Base-by-base conservation (phyloP, 2,329 filamentous ascomycete species). In the Colletotrichum sublineola region DNA sequence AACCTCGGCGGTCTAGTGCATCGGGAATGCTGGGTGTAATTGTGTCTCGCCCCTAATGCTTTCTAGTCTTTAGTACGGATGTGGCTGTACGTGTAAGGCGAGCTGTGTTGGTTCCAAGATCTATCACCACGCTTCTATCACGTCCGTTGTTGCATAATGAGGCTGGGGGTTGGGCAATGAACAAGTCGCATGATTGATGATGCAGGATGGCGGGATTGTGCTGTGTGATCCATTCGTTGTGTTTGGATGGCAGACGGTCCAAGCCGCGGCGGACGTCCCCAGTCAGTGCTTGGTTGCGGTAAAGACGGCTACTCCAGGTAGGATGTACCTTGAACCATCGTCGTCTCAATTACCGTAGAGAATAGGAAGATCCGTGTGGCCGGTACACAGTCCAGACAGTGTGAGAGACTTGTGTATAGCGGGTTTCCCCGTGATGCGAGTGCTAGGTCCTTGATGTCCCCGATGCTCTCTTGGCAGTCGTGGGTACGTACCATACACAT, bases 161-260 rank as follows among this genome's bases (percentile, higher is more conserved):
- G 3, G 46, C 14, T 24, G 5, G 14, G 48, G 38, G 52, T 63
- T 53, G 46, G 46, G n/a, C n/a, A 24, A 40, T 44, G 58, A 29
- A 46, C 33, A 57, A 44, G 20, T 46, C 57, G 56, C 56, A 57
- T 57, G 56, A 36, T 57, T 48, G 56, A 62, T 38, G 40, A 53
- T 24, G 50, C n/a, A 4, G 36, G 38, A 44, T 24, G 63, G 38
- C 20, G 29, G 52, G 53, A 58, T 64, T 63, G n/a, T 53, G 50
- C 29, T 64, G 36, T 58, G 36, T 15, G 33, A 36, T 42, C 31
- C 61, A 31, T 53, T 48, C 36, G 12, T 53, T 46, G 29, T 63
- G 48, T 63, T 63, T 31, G 36, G 61, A 63, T 57, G 65, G 48
- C 50, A 68, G 69, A n/a, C 69, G 69, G 69, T 60, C 44, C 69